Evolutionary conservation across 1,284 basidiomycete genomes (phyloP).

Genomic region (Nidula niveotomentosa): DNA sequence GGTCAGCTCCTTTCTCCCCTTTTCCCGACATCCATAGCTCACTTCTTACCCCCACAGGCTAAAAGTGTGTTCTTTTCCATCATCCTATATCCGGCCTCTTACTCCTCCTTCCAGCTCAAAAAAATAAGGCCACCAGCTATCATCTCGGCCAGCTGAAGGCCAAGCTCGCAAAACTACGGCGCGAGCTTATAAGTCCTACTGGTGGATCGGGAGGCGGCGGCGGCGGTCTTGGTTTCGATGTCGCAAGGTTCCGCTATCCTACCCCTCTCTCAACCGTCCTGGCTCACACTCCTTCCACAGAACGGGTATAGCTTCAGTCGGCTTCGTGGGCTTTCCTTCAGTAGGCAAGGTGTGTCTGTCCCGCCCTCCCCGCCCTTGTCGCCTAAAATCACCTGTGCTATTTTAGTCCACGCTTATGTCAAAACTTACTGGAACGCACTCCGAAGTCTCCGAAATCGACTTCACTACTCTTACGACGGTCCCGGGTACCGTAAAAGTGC

Average conservation of each 20-base stretch:
- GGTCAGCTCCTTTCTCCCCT: slow-evolving; percentile 46
- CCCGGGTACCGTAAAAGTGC: slow-evolving; percentile 93
- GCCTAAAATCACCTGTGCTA: slow-evolving; percentile 1
- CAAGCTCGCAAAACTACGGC: slow-evolving; percentile 95
- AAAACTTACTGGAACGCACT: slow-evolving; percentile 96
- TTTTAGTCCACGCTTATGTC: slow-evolving; percentile 94
- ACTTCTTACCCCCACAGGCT: slow-evolving; percentile 33
- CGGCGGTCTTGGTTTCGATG: slow-evolving; percentile 91
- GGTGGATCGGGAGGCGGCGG: slow-evolving; percentile 81
- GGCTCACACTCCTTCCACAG: slow-evolving; percentile 29
- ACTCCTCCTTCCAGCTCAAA: slow-evolving; percentile 66
- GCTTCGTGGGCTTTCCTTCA: slow-evolving; percentile 90
- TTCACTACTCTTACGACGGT: slow-evolving; percentile 96
- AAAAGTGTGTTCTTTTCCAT: slow-evolving; percentile 42
- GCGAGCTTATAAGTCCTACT: slow-evolving; percentile 88
- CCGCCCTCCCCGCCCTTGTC: slow-evolving; percentile 23
- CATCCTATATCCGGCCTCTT: slow-evolving; percentile 4
- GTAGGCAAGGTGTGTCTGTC: slow-evolving; percentile 72
- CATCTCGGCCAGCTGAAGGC: slow-evolving; percentile 98
- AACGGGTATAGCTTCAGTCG: slow-evolving; percentile 96
- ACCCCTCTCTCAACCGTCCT: slow-evolving; percentile 1
- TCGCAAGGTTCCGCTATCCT: slow-evolving; percentile 55
- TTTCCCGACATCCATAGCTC: slow-evolving; percentile 6
- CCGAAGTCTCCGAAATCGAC: slow-evolving; percentile 97
- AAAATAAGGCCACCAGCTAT: slow-evolving; percentile 96